Evolutionary conservation across 306 rosid genomes (phyloP).

Genomic region (Glycyrrhiza uralensis): DNA sequence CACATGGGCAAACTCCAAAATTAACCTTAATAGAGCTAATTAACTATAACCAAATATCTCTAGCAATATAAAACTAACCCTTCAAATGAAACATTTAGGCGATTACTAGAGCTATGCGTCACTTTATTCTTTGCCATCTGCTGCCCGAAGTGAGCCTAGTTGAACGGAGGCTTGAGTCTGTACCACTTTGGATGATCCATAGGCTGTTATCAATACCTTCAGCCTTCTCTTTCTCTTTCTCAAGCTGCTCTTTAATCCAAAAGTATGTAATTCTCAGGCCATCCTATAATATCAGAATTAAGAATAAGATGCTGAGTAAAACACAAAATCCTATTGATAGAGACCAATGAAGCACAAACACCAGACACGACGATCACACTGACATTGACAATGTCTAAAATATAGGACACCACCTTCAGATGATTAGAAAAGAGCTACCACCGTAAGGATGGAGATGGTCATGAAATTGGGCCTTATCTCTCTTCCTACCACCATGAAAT

Average conservation of each 20-base stretch:
- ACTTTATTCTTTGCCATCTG: constrained; percentile 85
- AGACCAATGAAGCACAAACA: no score
- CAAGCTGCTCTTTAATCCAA: constrained; percentile 96
- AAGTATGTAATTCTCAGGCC: constrained; percentile 93
- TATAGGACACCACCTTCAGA: no score
- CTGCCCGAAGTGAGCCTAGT: constrained; percentile 91
- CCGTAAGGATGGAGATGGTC: no score
- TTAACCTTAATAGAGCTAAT: constrained; percentile 4
- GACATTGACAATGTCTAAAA: no score
- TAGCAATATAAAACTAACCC: background rate
- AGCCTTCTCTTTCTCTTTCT: constrained; percentile 90
- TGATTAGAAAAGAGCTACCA: no score
- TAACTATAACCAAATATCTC: constrained; percentile 16
- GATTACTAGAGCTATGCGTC: constrained; percentile 5
- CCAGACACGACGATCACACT: no score
- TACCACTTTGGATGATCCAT: constrained; percentile 95
- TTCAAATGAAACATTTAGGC: background rate
- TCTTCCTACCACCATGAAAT: no score
- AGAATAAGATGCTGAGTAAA: constrained; percentile 12
- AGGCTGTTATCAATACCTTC: constrained; percentile 61
- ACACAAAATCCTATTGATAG: background rate
- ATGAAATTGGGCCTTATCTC: no score
- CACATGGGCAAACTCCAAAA: background rate
- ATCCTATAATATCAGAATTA: constrained; percentile 49
- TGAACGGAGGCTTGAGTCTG: constrained; percentile 97